A percentile compares a stretch with the other conserved stretches of the same genome.
These are phyloP conservation scores for Penicillium sp. DNA, from an alignment of 2,329 filamentous ascomycete species.

Conservation along the genomic window DNA sequence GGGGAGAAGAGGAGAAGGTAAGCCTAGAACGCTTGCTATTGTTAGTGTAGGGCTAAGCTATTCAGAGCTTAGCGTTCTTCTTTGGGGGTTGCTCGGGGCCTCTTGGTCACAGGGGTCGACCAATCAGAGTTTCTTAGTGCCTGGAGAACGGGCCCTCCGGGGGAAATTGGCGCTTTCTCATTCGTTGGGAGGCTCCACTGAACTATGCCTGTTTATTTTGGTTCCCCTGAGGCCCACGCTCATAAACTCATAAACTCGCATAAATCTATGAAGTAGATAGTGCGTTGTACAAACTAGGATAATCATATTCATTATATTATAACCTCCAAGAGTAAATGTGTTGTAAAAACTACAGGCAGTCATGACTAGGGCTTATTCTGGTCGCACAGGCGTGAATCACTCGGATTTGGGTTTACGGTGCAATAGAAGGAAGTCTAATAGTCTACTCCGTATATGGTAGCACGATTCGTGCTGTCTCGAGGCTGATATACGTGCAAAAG, in stretches of 20 bases:
- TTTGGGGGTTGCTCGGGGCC: conserved; percentile 51
- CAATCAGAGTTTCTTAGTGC: conserved; percentile 10
- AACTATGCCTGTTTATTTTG: conserved; percentile 18
- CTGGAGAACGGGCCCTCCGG: conserved; percentile 6
- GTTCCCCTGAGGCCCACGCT: conserved; percentile 5
- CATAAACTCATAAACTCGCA: background rate
- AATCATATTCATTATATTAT: background rate
- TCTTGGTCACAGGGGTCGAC: conserved; percentile 41
- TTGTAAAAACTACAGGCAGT: background rate
- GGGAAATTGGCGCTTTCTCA: background rate
- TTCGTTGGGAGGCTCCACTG: conserved; percentile 8
- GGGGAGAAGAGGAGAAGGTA: conserved; percentile 22
- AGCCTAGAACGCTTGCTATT: conserved; percentile 15
- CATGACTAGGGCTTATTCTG: background rate
- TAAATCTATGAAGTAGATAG: background rate
- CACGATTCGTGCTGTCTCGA: background rate
- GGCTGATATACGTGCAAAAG: background rate
- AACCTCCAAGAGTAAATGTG: background rate
- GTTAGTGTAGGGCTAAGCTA: conserved; percentile 14
- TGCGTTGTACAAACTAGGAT: background rate
- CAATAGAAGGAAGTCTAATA: background rate
- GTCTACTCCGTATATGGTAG: background rate
- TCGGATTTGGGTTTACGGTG: background rate
- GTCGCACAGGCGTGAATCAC: background rate
- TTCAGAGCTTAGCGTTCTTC: conserved; percentile 40